These are phyloP conservation scores for Triticum aestivum DNA, from an alignment of 176 grass and related monocot species.

Conservation along the genomic window IWGSC_CS_RefSeq_v2.1 NC_057795.1:284935093-284935592, in stretches of 20 bases:
- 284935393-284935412: conserved; percentile 96
- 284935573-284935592: conserved; percentile 95
- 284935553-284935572: conserved; percentile 97
- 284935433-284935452: background rate
- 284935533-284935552: conserved; percentile 88
- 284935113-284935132: conserved; percentile 69
- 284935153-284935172: conserved; percentile 99
- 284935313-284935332: conserved; percentile 22
- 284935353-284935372: conserved; percentile 90
- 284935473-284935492: conserved; percentile 27
- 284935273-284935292: conserved; percentile 50
- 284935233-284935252: conserved; percentile 96
- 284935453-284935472: conserved; percentile 18
- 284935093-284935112: conserved; percentile 37
- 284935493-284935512: conserved; percentile 99
- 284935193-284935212: conserved; percentile 90
- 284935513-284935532: conserved; percentile 98
- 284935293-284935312: conserved; percentile 19
- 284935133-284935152: conserved; percentile 99
- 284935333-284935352: conserved; percentile 39
- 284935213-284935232: conserved; percentile 98
- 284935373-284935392: conserved; percentile 99
- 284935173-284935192: conserved; percentile 85
- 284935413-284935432: conserved; percentile 66
- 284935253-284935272: conserved; percentile 99